A percentile compares a stretch with the other conserved stretches of the same genome.
Conservation (phyloP, 352 stramenopile species). For the Sclerospora graminicola region DNA sequence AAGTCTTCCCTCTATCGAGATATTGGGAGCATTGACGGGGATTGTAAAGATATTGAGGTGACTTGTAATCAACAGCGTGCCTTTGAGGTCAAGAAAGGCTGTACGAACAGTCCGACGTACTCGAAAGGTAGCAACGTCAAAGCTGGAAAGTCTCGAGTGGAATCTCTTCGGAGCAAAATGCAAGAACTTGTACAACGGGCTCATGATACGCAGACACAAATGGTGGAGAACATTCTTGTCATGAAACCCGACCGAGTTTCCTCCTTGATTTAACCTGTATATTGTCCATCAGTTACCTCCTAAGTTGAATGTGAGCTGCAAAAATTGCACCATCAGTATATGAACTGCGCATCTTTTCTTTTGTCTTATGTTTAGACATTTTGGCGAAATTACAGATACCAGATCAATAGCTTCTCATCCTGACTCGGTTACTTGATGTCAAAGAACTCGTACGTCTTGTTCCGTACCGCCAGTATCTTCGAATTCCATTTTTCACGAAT, state of each 20-base stretch:
- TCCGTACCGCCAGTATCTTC: conserved; percentile 50
- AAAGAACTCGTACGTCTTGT: conserved; percentile 46
- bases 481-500: conserved; percentile 63
- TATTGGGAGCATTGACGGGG: conserved; percentile 15
- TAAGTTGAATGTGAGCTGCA: too few relatives aligned
- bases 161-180: conserved; percentile 59
- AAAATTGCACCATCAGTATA: conserved; percentile 4
- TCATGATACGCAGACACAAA: conserved; percentile 55
- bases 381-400: too few relatives aligned
- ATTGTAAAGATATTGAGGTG: conserved; percentile 13
- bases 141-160: conserved; percentile 10
- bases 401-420: conserved; percentile 1
- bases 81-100: conserved; percentile 8
- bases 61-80: conserved; percentile 12
- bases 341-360: too few relatives aligned
- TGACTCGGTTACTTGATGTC: conserved; percentile 18
- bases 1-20: conserved; percentile 4
- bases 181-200: conserved; percentile 55
- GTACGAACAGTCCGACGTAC: conserved; percentile 4
- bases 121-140: conserved; percentile 1
- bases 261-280: conserved; percentile 15
- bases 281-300: too few relatives aligned
- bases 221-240: conserved; percentile 45
- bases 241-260: conserved; percentile 37
- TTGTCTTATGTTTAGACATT: too few relatives aligned